These are phyloP conservation scores for Eutrema salsugineum DNA, from an alignment of 441 rosid genomes.

Conservation along the genomic window DNA sequence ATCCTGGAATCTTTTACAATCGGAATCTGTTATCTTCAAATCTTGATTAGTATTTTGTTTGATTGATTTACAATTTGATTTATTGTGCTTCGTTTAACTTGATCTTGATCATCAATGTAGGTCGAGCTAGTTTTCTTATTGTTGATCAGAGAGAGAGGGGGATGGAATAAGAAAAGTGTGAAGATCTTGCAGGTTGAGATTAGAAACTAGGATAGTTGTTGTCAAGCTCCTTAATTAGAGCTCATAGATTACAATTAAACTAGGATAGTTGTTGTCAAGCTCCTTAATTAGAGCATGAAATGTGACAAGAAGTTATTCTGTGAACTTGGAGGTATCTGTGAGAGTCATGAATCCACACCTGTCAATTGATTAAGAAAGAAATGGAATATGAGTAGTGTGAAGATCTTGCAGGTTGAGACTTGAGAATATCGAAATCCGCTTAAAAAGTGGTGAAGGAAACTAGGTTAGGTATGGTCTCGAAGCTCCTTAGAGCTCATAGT, in stretches of 20 bases:
- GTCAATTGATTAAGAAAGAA: too few species aligned
- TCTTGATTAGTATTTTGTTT: not conserved
- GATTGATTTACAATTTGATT: too few species aligned
- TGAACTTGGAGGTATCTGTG: too few species aligned
- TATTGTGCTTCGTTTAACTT: too few species aligned
- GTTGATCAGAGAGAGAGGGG: not conserved
- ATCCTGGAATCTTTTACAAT: not conserved
- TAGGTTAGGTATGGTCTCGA: not conserved
- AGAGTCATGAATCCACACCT: too few species aligned
- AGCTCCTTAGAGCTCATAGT: not conserved
- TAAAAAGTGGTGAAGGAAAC: not conserved
- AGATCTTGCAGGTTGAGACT: not conserved
- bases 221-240: too few species aligned
- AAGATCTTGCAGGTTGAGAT: not conserved
- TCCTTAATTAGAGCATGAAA: too few species aligned
- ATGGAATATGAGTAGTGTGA: too few species aligned
- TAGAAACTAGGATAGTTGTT: too few species aligned
- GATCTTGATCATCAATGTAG: slow-evolving; percentile 1
- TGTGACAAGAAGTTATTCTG: too few species aligned
- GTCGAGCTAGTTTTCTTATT: not conserved
- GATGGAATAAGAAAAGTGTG: not conserved
- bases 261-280: too few species aligned
- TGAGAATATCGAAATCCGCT: not conserved
- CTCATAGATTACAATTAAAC: too few species aligned
- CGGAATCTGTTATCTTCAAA: not conserved